Evolutionary conservation across 2,329 filamentous ascomycete genomes (phyloP).

Genomic region (Talaromyces albobiverticillius): DNA sequence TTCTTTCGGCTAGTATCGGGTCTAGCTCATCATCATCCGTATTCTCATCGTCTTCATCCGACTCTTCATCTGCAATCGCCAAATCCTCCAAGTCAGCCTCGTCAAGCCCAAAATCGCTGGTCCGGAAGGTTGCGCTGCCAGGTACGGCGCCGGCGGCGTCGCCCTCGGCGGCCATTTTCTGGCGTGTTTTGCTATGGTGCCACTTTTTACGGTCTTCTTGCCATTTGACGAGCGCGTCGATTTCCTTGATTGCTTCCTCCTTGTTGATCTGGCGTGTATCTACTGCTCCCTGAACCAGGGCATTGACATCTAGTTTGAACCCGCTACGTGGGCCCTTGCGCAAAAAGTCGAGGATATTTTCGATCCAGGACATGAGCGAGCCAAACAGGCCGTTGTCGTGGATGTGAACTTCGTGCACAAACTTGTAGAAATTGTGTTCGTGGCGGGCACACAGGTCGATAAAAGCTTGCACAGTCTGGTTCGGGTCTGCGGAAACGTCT

Average conservation of each 20-base stretch:
- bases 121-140: constrained; percentile 62
- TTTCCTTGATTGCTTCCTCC: constrained; percentile 70
- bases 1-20: constrained; percentile 82
- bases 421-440: constrained; percentile 97
- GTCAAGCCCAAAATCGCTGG: constrained; percentile 85
- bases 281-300: constrained; percentile 77
- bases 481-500: constrained; percentile 91
- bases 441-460: constrained; percentile 95
- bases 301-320: constrained; percentile 83
- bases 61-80: constrained; percentile 70
- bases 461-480: constrained; percentile 96
- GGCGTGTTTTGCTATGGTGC: constrained; percentile 95
- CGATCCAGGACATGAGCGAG: constrained; percentile 94
- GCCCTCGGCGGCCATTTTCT: constrained; percentile 95
- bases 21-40: constrained; percentile 76
- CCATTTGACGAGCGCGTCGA: constrained; percentile 85
- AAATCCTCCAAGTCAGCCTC: constrained; percentile 80
- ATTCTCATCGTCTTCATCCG: constrained; percentile 63
- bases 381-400: constrained; percentile 97
- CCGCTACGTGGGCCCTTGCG: constrained; percentile 79
- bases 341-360: constrained; percentile 90
- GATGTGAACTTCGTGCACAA: constrained; percentile 94
- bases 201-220: constrained; percentile 95
- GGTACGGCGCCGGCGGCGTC: constrained; percentile 64
- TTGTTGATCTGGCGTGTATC: constrained; percentile 67